Percentiles rank a stretch among this genome's conserved stretches.
Conservation (phyloP, 2,329 filamentous ascomycete genomes). For the Aspergillus sp. region DNA sequence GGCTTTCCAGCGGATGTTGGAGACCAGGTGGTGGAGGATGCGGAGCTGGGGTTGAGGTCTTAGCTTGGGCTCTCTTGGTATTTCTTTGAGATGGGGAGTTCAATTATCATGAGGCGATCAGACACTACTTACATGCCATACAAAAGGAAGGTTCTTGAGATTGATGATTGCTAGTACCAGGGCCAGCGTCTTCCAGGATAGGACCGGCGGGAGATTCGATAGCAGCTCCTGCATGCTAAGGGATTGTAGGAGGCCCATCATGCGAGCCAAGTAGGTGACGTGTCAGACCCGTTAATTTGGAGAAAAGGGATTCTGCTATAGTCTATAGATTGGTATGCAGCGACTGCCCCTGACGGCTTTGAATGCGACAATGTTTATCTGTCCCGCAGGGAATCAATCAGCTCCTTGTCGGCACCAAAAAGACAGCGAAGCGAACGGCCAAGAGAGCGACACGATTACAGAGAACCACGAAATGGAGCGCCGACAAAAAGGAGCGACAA, state of each 20-base stretch:
- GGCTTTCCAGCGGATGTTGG: conserved; percentile 54
- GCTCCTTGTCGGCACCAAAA: background rate
- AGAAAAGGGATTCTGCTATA: background rate
- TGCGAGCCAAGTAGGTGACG: background rate
- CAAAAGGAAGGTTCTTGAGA: conserved; percentile 38
- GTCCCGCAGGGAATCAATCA: background rate
- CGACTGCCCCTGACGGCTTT: background rate
- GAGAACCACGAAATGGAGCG: background rate
- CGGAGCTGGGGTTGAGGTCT: conserved; percentile 48
- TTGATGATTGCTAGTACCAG: conserved; percentile 38
- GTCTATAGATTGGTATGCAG: background rate
- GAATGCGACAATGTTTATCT: background rate
- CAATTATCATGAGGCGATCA: too few species aligned
- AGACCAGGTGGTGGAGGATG: conserved; percentile 58
- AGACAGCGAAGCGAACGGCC: background rate
- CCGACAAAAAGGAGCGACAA: background rate
- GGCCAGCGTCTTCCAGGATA: conserved; percentile 37
- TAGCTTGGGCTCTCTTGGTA: background rate
- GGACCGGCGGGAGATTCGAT: conserved; percentile 20
- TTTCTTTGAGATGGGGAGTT: too few species aligned
- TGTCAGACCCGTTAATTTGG: too few species aligned
- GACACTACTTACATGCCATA: conserved; percentile 39
- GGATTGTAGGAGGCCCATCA: conserved; percentile 5
- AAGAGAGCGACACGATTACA: background rate
- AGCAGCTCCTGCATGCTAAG: conserved; percentile 24